phyloP scores from a whole-genome alignment of 2,329 filamentous ascomycete species.

The Sarocladium strictum region DNA sequence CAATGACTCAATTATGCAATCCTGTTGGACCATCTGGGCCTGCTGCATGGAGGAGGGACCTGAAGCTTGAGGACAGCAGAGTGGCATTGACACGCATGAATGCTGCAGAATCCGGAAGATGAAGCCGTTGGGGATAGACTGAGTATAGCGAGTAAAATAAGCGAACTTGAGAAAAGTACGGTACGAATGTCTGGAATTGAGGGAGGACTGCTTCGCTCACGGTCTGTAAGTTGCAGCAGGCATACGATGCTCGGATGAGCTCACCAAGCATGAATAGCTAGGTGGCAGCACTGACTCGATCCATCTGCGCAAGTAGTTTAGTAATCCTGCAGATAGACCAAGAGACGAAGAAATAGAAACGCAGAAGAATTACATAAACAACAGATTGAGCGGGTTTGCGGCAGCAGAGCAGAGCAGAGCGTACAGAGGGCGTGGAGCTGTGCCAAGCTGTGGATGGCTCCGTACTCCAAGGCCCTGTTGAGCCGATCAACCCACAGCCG shows the following conservation, averaged over 20 bases:
- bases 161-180: no score
- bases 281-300: background rate
- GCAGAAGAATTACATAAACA: no score
- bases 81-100: no score
- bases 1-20: background rate
- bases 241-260: background rate
- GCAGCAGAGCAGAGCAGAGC: background rate
- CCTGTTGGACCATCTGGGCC: background rate
- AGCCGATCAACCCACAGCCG: constrained; percentile 6
- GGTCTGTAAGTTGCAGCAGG: no score
- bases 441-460: constrained; percentile 7
- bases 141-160: no score
- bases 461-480: background rate
- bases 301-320: background rate
- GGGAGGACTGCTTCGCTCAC: no score
- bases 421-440: background rate
- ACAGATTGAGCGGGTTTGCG: no score
- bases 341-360: background rate
- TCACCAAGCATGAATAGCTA: background rate
- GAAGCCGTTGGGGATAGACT: no score
- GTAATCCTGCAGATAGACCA: background rate
- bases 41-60: background rate
- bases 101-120: no score
- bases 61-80: background rate
- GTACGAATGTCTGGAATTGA: no score